Percentiles rank a stretch among this genome's conserved stretches.
These are phyloP conservation scores for Fusarium xyrophilum DNA, from an alignment of 2,329 filamentous ascomycete genomes.

Conservation along the genomic window DNA sequence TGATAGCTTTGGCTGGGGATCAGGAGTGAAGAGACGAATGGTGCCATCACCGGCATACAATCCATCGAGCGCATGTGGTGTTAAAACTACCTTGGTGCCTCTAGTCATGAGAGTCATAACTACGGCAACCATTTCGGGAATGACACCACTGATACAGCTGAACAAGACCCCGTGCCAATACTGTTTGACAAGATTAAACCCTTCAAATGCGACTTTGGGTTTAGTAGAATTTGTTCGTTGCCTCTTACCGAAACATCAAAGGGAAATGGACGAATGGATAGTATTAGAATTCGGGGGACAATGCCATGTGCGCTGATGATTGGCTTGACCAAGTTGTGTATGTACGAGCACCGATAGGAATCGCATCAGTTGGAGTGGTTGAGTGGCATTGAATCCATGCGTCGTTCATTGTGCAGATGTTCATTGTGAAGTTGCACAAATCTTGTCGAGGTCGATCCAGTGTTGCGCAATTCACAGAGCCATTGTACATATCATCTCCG, in stretches of 20 bases:
- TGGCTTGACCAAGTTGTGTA: conserved; percentile 30
- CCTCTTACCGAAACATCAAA: neutral
- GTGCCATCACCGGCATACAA: neutral
- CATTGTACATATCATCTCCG: neutral
- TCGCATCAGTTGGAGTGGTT: conserved; percentile 4
- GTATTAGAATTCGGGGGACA: conserved; percentile 18
- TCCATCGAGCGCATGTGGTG: neutral
- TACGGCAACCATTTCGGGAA: neutral
- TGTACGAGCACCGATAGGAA: neutral
- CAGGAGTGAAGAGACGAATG: neutral
- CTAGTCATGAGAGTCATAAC: neutral
- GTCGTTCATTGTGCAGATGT: conserved; percentile 25
- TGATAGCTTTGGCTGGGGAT: too few relatives aligned
- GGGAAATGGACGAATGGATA: conserved; percentile 15
- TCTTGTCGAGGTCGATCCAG: neutral
- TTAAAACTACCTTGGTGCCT: neutral
- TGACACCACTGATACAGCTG: conserved; percentile 13
- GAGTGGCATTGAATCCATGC: conserved; percentile 17
- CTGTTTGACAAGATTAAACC: conserved; percentile 26
- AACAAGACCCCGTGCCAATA: conserved; percentile 25
- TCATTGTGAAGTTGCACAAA: conserved; percentile 1
- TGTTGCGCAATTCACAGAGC: neutral
- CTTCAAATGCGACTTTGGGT: neutral
- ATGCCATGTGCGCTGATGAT: conserved; percentile 45
- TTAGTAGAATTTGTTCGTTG: neutral